Percentiles rank a stretch among this genome's conserved stretches.
phyloP scores from a whole-genome alignment of 495 filamentous ascomycete species.

The Entonaema liquescens region DNA sequence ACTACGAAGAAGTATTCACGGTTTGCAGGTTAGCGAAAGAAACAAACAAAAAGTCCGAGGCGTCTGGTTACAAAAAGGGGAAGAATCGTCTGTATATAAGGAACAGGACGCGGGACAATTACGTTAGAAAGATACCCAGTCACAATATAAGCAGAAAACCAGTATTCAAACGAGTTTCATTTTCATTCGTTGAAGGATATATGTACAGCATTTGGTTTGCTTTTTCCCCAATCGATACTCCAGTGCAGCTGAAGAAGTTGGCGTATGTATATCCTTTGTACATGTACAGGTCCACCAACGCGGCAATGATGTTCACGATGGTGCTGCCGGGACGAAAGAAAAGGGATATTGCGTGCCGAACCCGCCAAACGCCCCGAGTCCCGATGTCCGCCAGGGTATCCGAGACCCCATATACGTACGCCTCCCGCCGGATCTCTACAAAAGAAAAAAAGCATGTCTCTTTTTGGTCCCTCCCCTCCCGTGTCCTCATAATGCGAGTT shows the following conservation, averaged over 20 bases:
- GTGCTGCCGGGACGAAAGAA: neutral
- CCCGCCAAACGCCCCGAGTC: conserved; percentile 9
- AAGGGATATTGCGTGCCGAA: neutral
- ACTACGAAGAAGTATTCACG: neutral
- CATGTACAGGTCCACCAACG: conserved; percentile 17
- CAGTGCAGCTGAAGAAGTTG: conserved; percentile 19
- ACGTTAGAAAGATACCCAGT: conserved; percentile 38
- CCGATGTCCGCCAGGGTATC: conserved; percentile 6
- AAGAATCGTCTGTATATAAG: neutral
- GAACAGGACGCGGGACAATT: neutral
- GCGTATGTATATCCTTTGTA: neutral
- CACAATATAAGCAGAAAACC: conserved; percentile 13
- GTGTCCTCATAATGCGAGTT: neutral
- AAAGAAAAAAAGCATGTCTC: neutral
- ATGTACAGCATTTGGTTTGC: conserved; percentile 20
- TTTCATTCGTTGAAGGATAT: conserved; percentile 10
- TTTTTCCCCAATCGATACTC: neutral
- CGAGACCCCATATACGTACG: conserved; percentile 3
- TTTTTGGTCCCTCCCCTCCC: neutral
- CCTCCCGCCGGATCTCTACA: neutral
- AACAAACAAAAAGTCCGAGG: too few relatives aligned
- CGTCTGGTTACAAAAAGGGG: neutral
- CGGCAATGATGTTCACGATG: neutral
- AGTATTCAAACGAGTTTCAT: neutral
- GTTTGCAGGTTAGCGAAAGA: neutral